A percentile compares a stretch with the other conserved stretches of the same genome.
These are phyloP conservation scores for Rusavskia elegans DNA, from an alignment of 495 filamentous ascomycete species.

Conservation along the genomic window DNA sequence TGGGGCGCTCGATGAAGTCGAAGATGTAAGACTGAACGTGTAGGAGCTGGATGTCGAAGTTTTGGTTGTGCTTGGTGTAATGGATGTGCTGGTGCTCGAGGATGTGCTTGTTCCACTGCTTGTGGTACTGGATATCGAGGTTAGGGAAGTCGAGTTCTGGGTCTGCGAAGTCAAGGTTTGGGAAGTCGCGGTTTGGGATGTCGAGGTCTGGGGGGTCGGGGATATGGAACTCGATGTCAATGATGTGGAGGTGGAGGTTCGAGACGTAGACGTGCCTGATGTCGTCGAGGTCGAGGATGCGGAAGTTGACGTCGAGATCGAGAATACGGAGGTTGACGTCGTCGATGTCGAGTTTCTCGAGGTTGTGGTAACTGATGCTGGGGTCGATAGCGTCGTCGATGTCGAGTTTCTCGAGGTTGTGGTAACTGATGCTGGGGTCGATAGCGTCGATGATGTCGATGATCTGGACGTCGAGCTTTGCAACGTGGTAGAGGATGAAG, in stretches of 20 bases:
- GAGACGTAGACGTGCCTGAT: no score
- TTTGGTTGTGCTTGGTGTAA: no score
- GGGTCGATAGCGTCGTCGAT: background rate
- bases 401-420: background rate
- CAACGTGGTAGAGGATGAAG: background rate
- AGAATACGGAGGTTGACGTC: background rate
- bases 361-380: background rate
- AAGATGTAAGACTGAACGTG: constrained; percentile 4
- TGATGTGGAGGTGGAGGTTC: background rate
- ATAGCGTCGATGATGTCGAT: background rate
- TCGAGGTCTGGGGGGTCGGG: no score
- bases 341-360: background rate
- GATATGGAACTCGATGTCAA: no score
- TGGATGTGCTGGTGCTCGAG: no score
- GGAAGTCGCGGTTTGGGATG: no score
- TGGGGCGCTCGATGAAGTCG: background rate
- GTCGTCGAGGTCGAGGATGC: background rate
- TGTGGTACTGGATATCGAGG: no score
- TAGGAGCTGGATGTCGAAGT: constrained; percentile 1
- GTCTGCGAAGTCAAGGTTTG: no score
- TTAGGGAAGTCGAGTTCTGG: no score
- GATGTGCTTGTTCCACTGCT: no score
- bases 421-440: background rate
- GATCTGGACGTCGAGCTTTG: constrained; percentile 1
- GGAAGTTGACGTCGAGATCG: background rate